A percentile compares a stretch with the other conserved stretches of the same genome.
Evolutionary conservation across 2,329 filamentous ascomycete species (phyloP).

Genomic region (Epichloe sylvatica): DNA sequence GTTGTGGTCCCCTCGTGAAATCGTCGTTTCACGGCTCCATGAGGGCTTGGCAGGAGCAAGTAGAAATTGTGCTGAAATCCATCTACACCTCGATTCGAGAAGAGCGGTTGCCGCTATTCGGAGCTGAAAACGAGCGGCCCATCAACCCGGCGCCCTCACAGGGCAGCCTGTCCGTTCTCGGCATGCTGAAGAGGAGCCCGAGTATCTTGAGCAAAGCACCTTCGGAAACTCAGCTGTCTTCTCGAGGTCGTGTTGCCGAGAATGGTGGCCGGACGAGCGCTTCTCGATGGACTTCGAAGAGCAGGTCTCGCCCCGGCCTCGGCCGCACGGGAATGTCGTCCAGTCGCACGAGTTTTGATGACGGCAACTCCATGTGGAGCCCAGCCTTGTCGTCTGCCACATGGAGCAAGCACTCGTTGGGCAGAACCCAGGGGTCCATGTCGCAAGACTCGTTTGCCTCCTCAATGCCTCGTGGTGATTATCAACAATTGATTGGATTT

Average conservation of each 20-base stretch:
- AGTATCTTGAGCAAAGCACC: slow-evolving; percentile 88
- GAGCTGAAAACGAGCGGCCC: slow-evolving; percentile 40
- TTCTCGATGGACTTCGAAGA: slow-evolving; percentile 72
- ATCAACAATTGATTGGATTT: slow-evolving; percentile 93
- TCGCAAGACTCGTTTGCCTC: slow-evolving; percentile 85
- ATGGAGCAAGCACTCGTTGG: slow-evolving; percentile 88
- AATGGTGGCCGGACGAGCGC: slow-evolving; percentile 41
- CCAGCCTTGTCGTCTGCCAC: slow-evolving; percentile 74
- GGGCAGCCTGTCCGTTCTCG: slow-evolving; percentile 58
- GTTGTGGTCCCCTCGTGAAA: slow-evolving; percentile 65
- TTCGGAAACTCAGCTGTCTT: slow-evolving; percentile 61
- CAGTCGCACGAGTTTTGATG: slow-evolving; percentile 87
- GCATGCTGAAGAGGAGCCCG: slow-evolving; percentile 69
- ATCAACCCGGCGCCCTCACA: slow-evolving; percentile 27
- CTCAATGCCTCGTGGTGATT: slow-evolving; percentile 61
- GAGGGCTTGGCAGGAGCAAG: slow-evolving; percentile 73
- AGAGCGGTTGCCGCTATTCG: slow-evolving; percentile 74
- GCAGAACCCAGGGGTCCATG: slow-evolving; percentile 80
- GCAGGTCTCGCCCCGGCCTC: slow-evolving; percentile 61
- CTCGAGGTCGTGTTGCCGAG: slow-evolving; percentile 58
- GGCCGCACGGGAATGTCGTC: slow-evolving; percentile 72
- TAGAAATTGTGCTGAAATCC: slow-evolving; percentile 82
- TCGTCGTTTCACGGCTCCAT: slow-evolving; percentile 59
- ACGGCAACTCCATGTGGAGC: slow-evolving; percentile 80
- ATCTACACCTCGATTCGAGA: slow-evolving; percentile 85